A percentile compares a stretch with the other conserved stretches of the same genome.
Conservation (phyloP, 768 basidiomycete genomes). For the Tulasnella sp. region DNA sequence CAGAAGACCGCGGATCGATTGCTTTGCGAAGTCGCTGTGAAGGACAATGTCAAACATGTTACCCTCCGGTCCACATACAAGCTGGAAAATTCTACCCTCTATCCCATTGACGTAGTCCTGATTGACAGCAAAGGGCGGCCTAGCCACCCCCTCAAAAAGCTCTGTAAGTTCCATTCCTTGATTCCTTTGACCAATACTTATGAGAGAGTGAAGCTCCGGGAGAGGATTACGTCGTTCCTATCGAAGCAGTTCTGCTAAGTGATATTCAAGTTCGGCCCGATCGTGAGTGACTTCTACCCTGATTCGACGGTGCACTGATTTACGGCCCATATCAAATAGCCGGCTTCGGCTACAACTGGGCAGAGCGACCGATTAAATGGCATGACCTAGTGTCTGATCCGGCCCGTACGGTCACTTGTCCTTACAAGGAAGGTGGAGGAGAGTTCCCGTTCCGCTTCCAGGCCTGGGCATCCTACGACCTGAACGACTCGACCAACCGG, state of each 20-base stretch:
- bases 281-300: slow-evolving; percentile 46
- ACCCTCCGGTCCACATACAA: slow-evolving; percentile 89
- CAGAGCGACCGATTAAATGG: slow-evolving; percentile 66
- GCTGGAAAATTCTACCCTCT: slow-evolving; percentile 82
- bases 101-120: slow-evolving; percentile 85
- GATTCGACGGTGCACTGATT: slow-evolving; percentile 4
- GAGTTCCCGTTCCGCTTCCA: slow-evolving; percentile 95
- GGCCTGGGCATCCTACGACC: slow-evolving; percentile 75
- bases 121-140: slow-evolving; percentile 81
- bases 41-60: slow-evolving; percentile 89
- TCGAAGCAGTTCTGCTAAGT: slow-evolving; percentile 77
- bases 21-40: slow-evolving; percentile 80
- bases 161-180: slow-evolving; percentile 40
- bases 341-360: slow-evolving; percentile 97
- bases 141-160: slow-evolving; percentile 71
- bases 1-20: slow-evolving; percentile 71
- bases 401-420: slow-evolving; percentile 71
- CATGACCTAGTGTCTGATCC: slow-evolving; percentile 71
- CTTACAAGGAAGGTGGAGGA: slow-evolving; percentile 57
- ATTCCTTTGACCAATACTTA: neutral
- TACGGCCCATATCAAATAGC: slow-evolving; percentile 40
- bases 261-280: slow-evolving; percentile 85
- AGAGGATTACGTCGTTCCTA: slow-evolving; percentile 78
- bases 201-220: slow-evolving; percentile 54
- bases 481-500: slow-evolving; percentile 48